Evolutionary conservation across 768 basidiomycete genomes (phyloP), one percentile per base, ranked within the genome.

Genomic region (Suillus discolor): DNA sequence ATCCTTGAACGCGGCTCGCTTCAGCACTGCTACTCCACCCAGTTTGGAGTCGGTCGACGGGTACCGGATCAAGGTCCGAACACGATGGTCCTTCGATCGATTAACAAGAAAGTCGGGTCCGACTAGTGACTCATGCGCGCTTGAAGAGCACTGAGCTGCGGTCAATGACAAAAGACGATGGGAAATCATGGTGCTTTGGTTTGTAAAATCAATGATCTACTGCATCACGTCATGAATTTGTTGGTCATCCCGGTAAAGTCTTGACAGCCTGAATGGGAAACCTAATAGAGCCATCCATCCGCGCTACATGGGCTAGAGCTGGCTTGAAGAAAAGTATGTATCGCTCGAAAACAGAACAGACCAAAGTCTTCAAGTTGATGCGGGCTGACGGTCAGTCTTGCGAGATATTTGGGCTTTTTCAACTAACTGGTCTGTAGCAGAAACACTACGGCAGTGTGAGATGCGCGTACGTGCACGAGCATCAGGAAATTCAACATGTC

Each of bases 201-300:
- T 39, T 38, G 57, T 57, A 11, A 18, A 38, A 59, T 28, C 57
- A 39, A 59, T 39, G 23, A 18, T 25, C 18, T 20, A 16, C 28
- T 28, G 25, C 41, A 41, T 60, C 59, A 42, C 59, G 42, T 60
- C 49, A 51, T 23, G 23, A 6, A 60, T 60, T 59, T 38, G n/a
- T 57, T 59, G 38, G 18, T 28, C 23, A 57, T 25, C 38, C 16
- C 31, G 6, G 31, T 57, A 18, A 59, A 39, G 23, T 18, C 38
- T 28, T 41, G 23, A 39, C 38, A 25, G 38, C 54, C 54, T 12
- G 31, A 34, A 34, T 34, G 38, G 13, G n/a, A 41, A 41, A 18
- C 16, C 57, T 59, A 25, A 28, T 25, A 7, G 36, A 23, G 3
- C 55, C 15, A 59, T 59, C 25, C 25, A 12, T 41, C 39, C 25